phyloP scores from a whole-genome alignment of 2,329 filamentous ascomycete species.

The Exophiala sideris region DNA sequence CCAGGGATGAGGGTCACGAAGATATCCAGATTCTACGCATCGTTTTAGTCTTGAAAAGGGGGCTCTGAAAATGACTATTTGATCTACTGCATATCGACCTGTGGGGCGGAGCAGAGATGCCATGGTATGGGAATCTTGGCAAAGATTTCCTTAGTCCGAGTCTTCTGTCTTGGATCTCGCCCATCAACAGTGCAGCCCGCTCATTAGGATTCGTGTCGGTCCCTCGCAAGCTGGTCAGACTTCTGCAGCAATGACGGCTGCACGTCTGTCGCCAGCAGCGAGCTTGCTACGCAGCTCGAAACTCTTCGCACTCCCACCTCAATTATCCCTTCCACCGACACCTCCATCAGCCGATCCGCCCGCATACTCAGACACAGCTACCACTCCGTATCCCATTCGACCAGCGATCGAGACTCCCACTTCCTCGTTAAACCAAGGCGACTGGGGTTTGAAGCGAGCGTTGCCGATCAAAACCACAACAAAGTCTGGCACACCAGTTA shows the following conservation, averaged over 20 bases:
- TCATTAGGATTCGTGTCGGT: background rate
- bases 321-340: slow-evolving; percentile 61
- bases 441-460: slow-evolving; percentile 89
- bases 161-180: no score
- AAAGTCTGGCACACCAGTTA: slow-evolving; percentile 67
- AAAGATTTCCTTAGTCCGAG: no score
- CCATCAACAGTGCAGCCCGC: no score
- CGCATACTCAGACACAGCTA: slow-evolving; percentile 65
- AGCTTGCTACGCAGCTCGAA: slow-evolving; percentile 79
- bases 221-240: slow-evolving; percentile 5
- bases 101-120: no score
- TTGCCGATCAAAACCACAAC: slow-evolving; percentile 74
- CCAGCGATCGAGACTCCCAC: slow-evolving; percentile 77
- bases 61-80: no score
- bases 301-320: slow-evolving; percentile 79
- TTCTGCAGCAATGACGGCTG: slow-evolving; percentile 41
- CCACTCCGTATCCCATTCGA: slow-evolving; percentile 72
- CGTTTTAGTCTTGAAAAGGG: no score
- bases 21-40: no score
- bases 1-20: no score
- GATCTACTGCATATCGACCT: no score
- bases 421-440: slow-evolving; percentile 69
- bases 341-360: slow-evolving; percentile 48
- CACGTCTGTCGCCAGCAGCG: slow-evolving; percentile 56
- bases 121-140: no score